Percentiles rank a stretch among this genome's conserved stretches.
These are phyloP conservation scores for Malus sieversii DNA, from an alignment of 306 rosid species.

Conservation along the genomic window DNA sequence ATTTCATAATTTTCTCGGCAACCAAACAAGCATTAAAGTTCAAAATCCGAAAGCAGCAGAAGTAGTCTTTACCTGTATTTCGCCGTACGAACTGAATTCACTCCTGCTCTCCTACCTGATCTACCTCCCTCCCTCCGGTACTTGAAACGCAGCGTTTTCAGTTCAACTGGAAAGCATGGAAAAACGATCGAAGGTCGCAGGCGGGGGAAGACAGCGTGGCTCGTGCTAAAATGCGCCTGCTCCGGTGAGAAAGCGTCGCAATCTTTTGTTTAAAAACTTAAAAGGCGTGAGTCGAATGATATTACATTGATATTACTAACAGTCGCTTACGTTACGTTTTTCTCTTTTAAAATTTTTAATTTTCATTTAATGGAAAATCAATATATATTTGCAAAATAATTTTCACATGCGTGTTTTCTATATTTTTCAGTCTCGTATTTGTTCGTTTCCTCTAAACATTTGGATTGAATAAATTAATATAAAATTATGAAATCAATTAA, in stretches of 20 bases:
- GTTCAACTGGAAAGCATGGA: not conserved
- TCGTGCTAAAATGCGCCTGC: not conserved
- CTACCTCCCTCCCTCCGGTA: not conserved
- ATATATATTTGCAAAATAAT: not conserved
- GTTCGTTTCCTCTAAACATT: accelerated
- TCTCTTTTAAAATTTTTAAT: not conserved
- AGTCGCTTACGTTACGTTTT: not conserved
- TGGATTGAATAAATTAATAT: too few species aligned
- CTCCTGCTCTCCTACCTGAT: not conserved
- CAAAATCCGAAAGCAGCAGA: not conserved
- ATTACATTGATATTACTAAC: not conserved
- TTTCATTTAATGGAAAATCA: not conserved
- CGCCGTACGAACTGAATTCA: not conserved
- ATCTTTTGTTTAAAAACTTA: not conserved
- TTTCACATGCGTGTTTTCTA: too few species aligned
- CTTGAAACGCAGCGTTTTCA: not conserved
- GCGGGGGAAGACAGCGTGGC: not conserved
- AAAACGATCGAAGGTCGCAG: not conserved
- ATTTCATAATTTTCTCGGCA: not conserved
- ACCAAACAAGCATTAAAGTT: not conserved
- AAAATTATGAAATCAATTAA: too few species aligned
- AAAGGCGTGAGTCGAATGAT: not conserved
- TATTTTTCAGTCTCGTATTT: too few species aligned
- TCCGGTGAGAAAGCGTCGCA: not conserved
- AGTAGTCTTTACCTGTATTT: not conserved